These are phyloP conservation scores for Geranium incanum DNA, from an alignment of 441 rosid genomes.

Conservation along the genomic window DNA sequence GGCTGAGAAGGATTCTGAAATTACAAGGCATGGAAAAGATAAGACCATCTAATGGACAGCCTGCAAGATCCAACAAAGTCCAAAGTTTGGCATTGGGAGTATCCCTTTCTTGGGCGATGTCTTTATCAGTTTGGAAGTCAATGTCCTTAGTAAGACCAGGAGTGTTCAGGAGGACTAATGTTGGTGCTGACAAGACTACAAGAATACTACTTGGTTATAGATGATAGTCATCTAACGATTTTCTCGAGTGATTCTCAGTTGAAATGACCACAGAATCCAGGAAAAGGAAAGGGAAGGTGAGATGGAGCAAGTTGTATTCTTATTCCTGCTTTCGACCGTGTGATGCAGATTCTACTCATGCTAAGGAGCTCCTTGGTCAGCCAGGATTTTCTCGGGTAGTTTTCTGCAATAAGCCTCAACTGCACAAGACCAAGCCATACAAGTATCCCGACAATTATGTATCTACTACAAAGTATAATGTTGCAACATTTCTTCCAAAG, in stretches of 20 bases:
- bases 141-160: background rate
- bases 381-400: constrained; percentile 90
- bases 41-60: constrained; percentile 23
- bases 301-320: constrained; percentile 51
- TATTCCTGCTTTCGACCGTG: constrained; percentile 42
- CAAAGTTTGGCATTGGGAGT: constrained; percentile 24
- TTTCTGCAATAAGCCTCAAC: constrained; percentile 66
- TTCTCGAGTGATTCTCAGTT: background rate
- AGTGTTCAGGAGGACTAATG: background rate
- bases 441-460: constrained; percentile 58
- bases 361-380: constrained; percentile 30
- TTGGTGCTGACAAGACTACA: background rate
- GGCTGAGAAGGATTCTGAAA: background rate
- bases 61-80: constrained; percentile 32
- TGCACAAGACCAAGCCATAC: constrained; percentile 43
- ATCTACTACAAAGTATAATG: constrained; percentile 73
- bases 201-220: background rate
- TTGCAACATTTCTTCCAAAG: constrained; percentile 70
- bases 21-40: background rate
- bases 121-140: constrained; percentile 6
- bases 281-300: constrained; percentile 29
- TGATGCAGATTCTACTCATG: constrained; percentile 19
- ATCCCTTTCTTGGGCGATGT: constrained; percentile 12
- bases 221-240: background rate
- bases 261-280: constrained; percentile 23